Base-by-base conservation (phyloP, 2,329 filamentous ascomycete genomes). In the Colletotrichum orbiculare region DNA sequence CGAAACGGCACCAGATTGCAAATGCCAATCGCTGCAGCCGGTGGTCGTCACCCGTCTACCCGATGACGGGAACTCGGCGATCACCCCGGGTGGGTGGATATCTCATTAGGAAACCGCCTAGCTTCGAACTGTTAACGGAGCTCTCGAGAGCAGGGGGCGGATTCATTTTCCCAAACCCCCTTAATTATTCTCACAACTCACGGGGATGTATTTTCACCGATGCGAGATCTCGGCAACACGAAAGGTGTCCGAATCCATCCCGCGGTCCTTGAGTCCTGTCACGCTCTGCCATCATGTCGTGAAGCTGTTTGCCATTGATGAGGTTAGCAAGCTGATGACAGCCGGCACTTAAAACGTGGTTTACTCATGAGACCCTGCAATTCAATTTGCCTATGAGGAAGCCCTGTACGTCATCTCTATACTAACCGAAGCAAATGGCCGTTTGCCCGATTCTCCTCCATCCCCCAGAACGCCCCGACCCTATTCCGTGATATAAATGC, bases 1-100 rank as follows among this genome's bases (percentile, higher is more conserved):
- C 37, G 38, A 42, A 50, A 50, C 25, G 9, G 37, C 9, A 38
- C 33, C 38, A 15, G 15, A 50, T 37, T 37, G 11, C 13, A n/a
- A 49, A 58, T 43, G 25, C 55, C 38, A 50, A 50, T 50, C n/a
- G n/a, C 55, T 58, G 46, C 46, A 45, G 55, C n/a, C 38, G 47
- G 39, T 47, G 39, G 25, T 34, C 43, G 25, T 25, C 11, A 42
- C 38, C 46, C 46, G 55, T 38, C 9, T 10, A 50, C 47, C 55
- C 46, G 46, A 41, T n/a, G 13, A 43, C 47, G 55, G 55, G 15
- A 45, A 17, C n/a, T 43, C 43, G 55, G 35, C 38, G 55, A 58
- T 58, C 55, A 8, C 35, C 55, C n/a, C 15, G 38, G 13, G 25
- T 5, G 25, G 25, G 25, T 25, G 25, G 25, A 5, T 25, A 25